phyloP scores from a whole-genome alignment of 1,284 basidiomycete species.

The Austroboletus niveus region DNA sequence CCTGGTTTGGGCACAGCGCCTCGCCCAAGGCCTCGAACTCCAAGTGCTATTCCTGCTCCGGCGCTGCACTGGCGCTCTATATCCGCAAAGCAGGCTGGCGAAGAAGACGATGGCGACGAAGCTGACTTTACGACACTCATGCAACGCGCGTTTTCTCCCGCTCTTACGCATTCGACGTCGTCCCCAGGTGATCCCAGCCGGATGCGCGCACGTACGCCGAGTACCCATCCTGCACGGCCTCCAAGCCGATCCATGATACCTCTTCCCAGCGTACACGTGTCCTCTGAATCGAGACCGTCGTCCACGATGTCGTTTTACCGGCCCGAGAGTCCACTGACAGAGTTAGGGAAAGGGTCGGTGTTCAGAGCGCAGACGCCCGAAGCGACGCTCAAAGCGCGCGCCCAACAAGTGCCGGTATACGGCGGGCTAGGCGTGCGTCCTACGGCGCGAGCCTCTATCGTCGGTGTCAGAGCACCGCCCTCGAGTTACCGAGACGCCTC shows the following conservation, averaged over 20 bases:
- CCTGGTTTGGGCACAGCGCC: conserved; percentile 44
- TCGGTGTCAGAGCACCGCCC: conserved; percentile 53
- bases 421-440: conserved; percentile 40
- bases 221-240: conserved; percentile 61
- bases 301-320: conserved; percentile 69
- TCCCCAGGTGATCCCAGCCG: conserved; percentile 35
- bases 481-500: conserved; percentile 70
- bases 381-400: conserved; percentile 52
- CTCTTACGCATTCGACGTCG: conserved; percentile 39
- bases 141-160: conserved; percentile 66
- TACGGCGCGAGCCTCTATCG: conserved; percentile 40
- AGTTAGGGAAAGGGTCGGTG: conserved; percentile 36
- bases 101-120: conserved; percentile 55
- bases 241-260: conserved; percentile 82
- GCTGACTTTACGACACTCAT: conserved; percentile 41
- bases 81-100: conserved; percentile 46
- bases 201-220: conserved; percentile 39
- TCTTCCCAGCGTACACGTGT: conserved; percentile 67
- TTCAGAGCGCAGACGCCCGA: conserved; percentile 70
- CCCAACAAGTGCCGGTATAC: conserved; percentile 54
- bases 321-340: conserved; percentile 51
- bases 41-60: conserved; percentile 71
- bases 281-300: conserved; percentile 65
- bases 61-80: conserved; percentile 46
- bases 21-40: conserved; percentile 69